Percentiles rank a stretch among this genome's conserved stretches.
Conservation (phyloP, 1,139 yeast genomes). For the Debaryomyces sp. region DNA sequence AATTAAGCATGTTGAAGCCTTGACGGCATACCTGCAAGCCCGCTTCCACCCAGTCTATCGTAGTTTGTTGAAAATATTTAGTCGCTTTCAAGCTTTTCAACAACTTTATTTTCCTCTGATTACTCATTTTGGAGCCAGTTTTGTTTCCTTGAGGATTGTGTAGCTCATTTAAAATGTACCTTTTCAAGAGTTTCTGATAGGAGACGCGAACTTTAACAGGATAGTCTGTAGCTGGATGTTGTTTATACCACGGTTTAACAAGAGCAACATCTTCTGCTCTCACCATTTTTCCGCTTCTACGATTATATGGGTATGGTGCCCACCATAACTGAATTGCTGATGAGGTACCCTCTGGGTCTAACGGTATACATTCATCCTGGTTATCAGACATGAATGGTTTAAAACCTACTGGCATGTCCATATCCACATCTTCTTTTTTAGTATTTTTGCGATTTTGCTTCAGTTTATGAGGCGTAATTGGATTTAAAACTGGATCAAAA, state of each 20-base stretch:
- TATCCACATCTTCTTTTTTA: slow-evolving; percentile 34
- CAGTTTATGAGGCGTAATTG: slow-evolving; percentile 47
- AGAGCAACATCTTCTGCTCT: slow-evolving; percentile 92
- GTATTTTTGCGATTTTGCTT: slow-evolving; percentile 18
- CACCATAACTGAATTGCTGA: slow-evolving; percentile 68
- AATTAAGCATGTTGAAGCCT: slow-evolving; percentile 91
- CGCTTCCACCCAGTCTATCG: slow-evolving; percentile 98
- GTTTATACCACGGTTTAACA: slow-evolving; percentile 78
- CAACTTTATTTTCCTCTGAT: slow-evolving; percentile 57
- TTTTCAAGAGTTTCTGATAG: slow-evolving; percentile 82
- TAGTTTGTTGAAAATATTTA: slow-evolving; percentile 86
- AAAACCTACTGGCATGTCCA: slow-evolving; percentile 40
- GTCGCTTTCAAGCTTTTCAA: slow-evolving; percentile 72
- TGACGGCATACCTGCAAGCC: slow-evolving; percentile 92
- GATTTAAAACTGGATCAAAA: slow-evolving; percentile 58
- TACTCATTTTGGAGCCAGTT: slow-evolving; percentile 34
- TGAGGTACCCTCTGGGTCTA: slow-evolving; percentile 47
- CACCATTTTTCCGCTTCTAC: slow-evolving; percentile 67
- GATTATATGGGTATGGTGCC: slow-evolving; percentile 87
- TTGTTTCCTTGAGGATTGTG: slow-evolving; percentile 41
- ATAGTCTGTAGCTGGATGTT: slow-evolving; percentile 60
- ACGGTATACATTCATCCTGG: slow-evolving; percentile 31
- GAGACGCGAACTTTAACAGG: slow-evolving; percentile 84
- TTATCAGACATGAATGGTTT: slow-evolving; percentile 48
- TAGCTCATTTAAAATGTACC: slow-evolving; percentile 71